Evolutionary conservation across 2,329 filamentous ascomycete genomes (phyloP).

Genomic region (Colletotrichum costaricense): DNA sequence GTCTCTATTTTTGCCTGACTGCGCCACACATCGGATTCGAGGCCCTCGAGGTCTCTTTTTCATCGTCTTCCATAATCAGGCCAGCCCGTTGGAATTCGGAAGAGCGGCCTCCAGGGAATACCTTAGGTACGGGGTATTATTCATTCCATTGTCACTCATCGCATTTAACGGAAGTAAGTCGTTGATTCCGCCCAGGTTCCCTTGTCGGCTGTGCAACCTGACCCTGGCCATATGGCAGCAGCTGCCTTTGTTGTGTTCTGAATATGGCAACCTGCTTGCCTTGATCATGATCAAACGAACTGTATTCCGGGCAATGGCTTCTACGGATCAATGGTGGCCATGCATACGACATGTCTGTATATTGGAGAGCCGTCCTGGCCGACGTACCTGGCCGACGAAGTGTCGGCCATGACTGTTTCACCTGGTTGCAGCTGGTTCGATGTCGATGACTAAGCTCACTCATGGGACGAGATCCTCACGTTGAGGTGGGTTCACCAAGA

Average conservation of each 20-base stretch:
- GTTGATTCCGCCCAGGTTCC: not conserved
- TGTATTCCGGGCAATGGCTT: too few relatives aligned
- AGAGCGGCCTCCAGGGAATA: slow-evolving; percentile 25
- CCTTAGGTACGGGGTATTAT: not conserved
- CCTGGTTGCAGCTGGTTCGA: not conserved
- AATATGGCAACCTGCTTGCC: not conserved
- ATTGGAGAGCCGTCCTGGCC: not conserved
- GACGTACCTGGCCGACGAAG: too few relatives aligned
- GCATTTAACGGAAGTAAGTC: not conserved
- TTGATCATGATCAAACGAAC: too few relatives aligned
- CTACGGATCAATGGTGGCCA: too few relatives aligned
- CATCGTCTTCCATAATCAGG: not conserved
- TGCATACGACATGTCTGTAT: too few relatives aligned
- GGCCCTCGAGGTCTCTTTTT: not conserved
- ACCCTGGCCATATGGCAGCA: not conserved
- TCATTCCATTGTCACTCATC: not conserved
- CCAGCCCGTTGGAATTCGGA: slow-evolving; percentile 15
- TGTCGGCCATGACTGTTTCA: too few relatives aligned
- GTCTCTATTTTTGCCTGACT: not conserved
- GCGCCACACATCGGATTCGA: slow-evolving; percentile 17
- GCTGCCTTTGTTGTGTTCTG: not conserved
- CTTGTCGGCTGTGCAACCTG: too few relatives aligned
- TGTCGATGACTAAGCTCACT: not conserved
- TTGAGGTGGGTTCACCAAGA: not conserved
- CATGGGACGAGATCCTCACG: not conserved